Base-by-base conservation (phyloP, 2,329 filamentous ascomycete genomes). In the Alternaria gansuensis region DNA sequence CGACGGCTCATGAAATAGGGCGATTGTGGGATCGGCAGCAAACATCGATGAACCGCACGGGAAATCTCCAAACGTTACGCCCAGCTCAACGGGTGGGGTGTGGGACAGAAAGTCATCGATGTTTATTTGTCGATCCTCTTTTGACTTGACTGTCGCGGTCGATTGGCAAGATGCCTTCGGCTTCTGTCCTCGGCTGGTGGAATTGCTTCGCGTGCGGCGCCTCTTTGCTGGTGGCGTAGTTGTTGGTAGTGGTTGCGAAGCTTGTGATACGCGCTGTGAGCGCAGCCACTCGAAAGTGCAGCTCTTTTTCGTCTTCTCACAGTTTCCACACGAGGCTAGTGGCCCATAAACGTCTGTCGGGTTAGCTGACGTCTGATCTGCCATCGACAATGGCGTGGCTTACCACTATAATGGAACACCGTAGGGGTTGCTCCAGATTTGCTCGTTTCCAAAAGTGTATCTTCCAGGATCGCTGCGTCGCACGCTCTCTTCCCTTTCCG, bases 211-310 rank as follows among this genome's bases (percentile, higher is more conserved):
- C 28, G 67, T 76, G 9, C 73, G 70, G 40, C 73, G 72, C 59
- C 70, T 68, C 64, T 76, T 76, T 43, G 66, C 44, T 36, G 69
- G 64, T 14, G 71, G 70, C 36, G 59, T 48, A 23, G 66, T 36
- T 36, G 49, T 68, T 24, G 62, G 28, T 44, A 60, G 66, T 40
- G 68, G 64, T 40, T 68, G 64, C 43, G 68, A 59, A 37, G 72
- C 73, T 58, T 75, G 73, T 43, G 51, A 62, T 8, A 75, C 63
- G 14, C 74, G 71, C 37, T 76, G 74, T 34, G 73, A 76, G 10
- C 74, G 71, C 28, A 81, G 70, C 78, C 79, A 82, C 50, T 81
- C 76, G 57, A 81, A 80, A 0, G 80, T 81, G 59, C 80, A 82
- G 13, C 67, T 73, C 58, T 81, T 81, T 43, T 78, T 79, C 41